Percentiles rank a stretch among this genome's conserved stretches.
Conservation (phyloP, 2,329 filamentous ascomycete genomes). For the Graphilbum ipis-grandicollis region DNA sequence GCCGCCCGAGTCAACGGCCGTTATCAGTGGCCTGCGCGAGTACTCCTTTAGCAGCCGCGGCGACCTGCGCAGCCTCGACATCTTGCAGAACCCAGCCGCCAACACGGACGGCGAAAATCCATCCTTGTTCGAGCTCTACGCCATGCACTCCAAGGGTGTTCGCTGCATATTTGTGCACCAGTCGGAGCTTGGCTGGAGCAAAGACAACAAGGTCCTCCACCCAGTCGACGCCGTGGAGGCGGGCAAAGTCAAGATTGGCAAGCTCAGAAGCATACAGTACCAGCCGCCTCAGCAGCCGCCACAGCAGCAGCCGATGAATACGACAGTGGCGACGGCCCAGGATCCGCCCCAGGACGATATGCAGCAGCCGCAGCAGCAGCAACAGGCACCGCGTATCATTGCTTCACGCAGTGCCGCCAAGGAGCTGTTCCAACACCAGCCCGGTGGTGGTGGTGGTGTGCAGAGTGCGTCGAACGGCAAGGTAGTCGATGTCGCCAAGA, state of each 20-base stretch:
- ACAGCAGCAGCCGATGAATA: constrained; percentile 18
- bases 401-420: constrained; percentile 15
- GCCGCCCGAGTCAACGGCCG: constrained; percentile 83
- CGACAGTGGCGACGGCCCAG: not conserved
- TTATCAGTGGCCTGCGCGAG: constrained; percentile 92
- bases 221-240: constrained; percentile 59
- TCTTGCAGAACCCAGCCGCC: constrained; percentile 55
- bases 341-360: constrained; percentile 21
- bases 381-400: constrained; percentile 14
- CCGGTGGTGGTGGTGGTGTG: too few species aligned
- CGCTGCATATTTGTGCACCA: constrained; percentile 76
- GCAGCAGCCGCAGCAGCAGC: constrained; percentile 8
- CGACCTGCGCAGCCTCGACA: constrained; percentile 74
- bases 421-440: constrained; percentile 15
- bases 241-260: constrained; percentile 57
- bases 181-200: constrained; percentile 78
- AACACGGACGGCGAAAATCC: constrained; percentile 50
- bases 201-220: constrained; percentile 72
- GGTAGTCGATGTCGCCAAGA: constrained; percentile 4
- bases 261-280: constrained; percentile 30
- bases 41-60: constrained; percentile 83
- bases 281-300: constrained; percentile 25
- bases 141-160: constrained; percentile 96
- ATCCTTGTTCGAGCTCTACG: constrained; percentile 82
- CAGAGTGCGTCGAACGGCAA: too few species aligned